Conservation (phyloP, 139 green algal genomes). For the Desmodesmus armatus region DNA sequence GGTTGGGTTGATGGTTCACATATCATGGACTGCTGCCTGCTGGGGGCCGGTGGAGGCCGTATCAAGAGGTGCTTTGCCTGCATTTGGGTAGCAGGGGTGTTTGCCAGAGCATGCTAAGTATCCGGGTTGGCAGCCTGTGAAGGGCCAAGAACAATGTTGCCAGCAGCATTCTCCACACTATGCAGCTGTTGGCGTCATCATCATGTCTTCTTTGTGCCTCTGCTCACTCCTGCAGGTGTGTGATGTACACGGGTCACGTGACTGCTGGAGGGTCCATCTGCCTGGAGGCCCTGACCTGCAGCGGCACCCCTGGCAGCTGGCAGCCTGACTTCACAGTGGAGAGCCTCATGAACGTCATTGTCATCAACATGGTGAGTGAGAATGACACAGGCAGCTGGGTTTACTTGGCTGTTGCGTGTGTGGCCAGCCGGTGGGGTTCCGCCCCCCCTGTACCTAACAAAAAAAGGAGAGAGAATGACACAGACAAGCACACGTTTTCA, state of each 20-base stretch:
- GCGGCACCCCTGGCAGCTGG: slow-evolving; percentile 40
- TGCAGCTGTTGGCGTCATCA: not conserved
- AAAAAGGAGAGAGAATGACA: not conserved
- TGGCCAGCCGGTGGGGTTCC: no score
- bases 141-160: no score
- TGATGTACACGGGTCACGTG: slow-evolving; percentile 52
- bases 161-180: no score
- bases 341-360: slow-evolving; percentile 35
- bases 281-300: slow-evolving; percentile 51
- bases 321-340: slow-evolving; percentile 44
- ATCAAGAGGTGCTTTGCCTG: no score
- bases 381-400: not conserved
- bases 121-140: no score
- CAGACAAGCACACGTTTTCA: not conserved
- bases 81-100: no score
- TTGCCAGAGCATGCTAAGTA: no score
- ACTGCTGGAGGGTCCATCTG: slow-evolving; percentile 52
- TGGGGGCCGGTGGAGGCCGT: no score
- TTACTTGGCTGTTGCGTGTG: no score
- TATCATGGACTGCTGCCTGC: no score
- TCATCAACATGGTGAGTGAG: slow-evolving; percentile 18
- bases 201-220: not conserved
- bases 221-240: slow-evolving; percentile 10
- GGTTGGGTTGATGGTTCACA: no score
- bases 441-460: no score